A percentile compares a stretch with the other conserved stretches of the same genome.
Evolutionary conservation across 179 eudicot species (phyloP).

Genomic region (Beta lomatogona): DNA sequence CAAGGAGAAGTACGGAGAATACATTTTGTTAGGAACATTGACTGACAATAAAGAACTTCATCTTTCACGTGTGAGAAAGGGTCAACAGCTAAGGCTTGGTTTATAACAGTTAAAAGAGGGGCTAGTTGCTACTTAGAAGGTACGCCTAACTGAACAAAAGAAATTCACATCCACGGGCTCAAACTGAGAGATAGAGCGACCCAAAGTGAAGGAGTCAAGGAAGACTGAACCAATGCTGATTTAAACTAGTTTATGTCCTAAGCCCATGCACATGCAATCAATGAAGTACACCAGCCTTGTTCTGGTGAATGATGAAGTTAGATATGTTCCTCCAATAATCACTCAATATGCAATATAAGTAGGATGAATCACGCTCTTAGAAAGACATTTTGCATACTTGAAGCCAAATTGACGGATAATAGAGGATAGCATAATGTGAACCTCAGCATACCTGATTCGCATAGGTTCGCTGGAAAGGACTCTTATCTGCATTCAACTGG

Average conservation of each 20-base stretch:
- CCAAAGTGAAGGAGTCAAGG: not conserved
- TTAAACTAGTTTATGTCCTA: not conserved
- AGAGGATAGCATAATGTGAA: conserved; percentile 8
- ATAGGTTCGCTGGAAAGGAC: conserved; percentile 88
- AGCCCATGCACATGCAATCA: not conserved
- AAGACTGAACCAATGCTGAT: not conserved
- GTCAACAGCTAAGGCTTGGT: not conserved
- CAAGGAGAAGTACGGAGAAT: not conserved
- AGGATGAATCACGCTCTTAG: not conserved
- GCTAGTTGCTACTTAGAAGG: not conserved
- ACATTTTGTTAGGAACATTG: not conserved
- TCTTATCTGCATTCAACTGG: conserved; percentile 84
- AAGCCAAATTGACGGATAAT: not conserved
- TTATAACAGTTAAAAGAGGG: not conserved
- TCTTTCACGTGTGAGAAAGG: not conserved
- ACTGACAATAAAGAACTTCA: not conserved
- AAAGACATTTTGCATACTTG: not conserved
- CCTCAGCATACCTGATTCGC: conserved; percentile 69
- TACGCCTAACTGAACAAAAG: not conserved
- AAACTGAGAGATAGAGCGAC: not conserved
- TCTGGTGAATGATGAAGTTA: conserved; percentile 1
- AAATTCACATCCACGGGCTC: not conserved
- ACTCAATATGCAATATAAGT: not conserved
- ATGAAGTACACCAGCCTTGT: not conserved
- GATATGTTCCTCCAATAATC: not conserved